A percentile compares a stretch with the other conserved stretches of the same genome.
Conservation (phyloP, 2,329 filamentous ascomycete species). For the Aspergillus awamori region DNA sequence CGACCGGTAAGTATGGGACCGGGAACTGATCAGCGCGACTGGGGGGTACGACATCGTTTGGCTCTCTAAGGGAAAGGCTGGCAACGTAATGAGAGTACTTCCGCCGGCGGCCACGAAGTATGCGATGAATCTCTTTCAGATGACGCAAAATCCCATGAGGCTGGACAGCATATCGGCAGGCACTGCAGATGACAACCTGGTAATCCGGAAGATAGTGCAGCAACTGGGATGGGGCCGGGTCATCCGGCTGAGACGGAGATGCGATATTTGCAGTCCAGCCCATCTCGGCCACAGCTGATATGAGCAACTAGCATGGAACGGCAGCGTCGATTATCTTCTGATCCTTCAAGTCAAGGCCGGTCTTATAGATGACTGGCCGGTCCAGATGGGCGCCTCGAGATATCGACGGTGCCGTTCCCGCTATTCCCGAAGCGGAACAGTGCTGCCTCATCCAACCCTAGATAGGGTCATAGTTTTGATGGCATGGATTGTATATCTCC, state of each 20-base stretch:
- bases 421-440: neutral
- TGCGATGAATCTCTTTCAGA: constrained; percentile 34
- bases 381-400: neutral
- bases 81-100: constrained; percentile 16
- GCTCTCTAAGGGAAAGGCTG: constrained; percentile 19
- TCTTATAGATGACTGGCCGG: too few species aligned
- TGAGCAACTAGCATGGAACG: neutral
- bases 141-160: constrained; percentile 30
- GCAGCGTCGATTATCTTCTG: neutral
- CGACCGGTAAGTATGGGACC: constrained; percentile 28
- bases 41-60: constrained; percentile 25
- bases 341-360: neutral
- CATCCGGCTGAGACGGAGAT: neutral
- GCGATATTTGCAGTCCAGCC: neutral
- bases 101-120: constrained; percentile 19
- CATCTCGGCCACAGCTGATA: neutral
- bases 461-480: neutral
- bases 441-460: neutral
- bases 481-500: too few species aligned
- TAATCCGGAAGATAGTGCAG: constrained; percentile 22
- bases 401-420: constrained; percentile 12
- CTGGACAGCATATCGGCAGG: constrained; percentile 32
- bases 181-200: constrained; percentile 25
- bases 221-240: constrained; percentile 12
- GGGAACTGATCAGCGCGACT: constrained; percentile 26